Evolutionary conservation across 306 rosid species (phyloP).

Genomic region (Gastrolobium villosum): DNA sequence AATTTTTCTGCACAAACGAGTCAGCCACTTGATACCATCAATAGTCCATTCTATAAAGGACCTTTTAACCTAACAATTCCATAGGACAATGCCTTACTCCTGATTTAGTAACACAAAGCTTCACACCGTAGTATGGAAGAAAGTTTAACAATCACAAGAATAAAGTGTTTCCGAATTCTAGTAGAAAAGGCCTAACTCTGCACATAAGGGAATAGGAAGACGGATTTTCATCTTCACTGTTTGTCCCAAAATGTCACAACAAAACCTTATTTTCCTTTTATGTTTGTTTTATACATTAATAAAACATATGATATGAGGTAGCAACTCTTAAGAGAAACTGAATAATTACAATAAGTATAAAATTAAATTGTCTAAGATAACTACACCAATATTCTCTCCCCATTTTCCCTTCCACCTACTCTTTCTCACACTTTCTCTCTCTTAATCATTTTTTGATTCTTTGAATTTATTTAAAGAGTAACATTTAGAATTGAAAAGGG

Average conservation of each 20-base stretch:
- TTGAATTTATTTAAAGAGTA: too few species aligned
- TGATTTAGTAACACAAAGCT: background rate
- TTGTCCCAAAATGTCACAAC: background rate
- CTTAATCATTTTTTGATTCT: too few species aligned
- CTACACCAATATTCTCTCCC: background rate
- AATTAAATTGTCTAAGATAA: background rate
- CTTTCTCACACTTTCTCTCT: too few species aligned
- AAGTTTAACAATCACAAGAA: slow-evolving; percentile 11
- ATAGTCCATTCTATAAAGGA: background rate
- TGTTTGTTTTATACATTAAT: background rate
- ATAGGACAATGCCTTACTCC: background rate
- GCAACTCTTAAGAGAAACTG: background rate
- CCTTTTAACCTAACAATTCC: background rate
- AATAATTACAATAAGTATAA: background rate
- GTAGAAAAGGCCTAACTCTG: background rate
- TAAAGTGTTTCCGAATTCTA: background rate
- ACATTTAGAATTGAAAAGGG: too few species aligned
- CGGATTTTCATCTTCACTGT: background rate
- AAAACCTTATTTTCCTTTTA: background rate
- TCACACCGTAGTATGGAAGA: background rate
- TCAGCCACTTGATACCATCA: slow-evolving; percentile 8
- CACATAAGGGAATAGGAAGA: background rate
- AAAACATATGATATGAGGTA: background rate
- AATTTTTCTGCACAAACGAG: background rate
- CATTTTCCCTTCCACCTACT: background rate